phyloP scores from a whole-genome alignment of 441 rosid species.

The Gossypium davidsonii region DNA sequence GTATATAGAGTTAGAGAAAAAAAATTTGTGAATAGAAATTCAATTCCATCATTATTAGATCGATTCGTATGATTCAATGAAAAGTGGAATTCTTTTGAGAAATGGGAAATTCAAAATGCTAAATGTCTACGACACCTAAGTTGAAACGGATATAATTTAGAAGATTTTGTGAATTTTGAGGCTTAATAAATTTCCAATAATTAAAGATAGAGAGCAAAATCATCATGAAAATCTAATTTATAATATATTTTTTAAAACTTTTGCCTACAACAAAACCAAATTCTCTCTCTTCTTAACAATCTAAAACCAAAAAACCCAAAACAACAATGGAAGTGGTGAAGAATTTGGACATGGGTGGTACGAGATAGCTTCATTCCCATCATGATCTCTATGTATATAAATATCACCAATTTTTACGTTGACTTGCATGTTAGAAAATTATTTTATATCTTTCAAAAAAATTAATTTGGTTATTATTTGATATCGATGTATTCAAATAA shows the following conservation, averaged over 20 bases:
- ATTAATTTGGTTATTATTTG: no score
- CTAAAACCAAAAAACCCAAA: not conserved
- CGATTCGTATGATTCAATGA: not conserved
- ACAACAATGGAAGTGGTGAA: conserved; percentile 66
- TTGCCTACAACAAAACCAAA: not conserved
- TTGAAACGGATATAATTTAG: not conserved
- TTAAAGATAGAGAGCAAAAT: no score
- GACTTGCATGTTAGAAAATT: no score
- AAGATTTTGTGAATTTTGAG: no score
- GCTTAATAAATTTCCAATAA: no score
- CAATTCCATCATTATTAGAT: not conserved
- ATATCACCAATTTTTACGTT: no score
- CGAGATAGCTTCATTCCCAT: conserved; percentile 88
- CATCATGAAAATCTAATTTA: no score
- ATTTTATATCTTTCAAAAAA: no score
- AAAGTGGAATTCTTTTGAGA: not conserved
- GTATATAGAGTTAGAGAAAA: not conserved
- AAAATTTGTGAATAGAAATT: not conserved
- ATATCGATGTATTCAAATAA: no score
- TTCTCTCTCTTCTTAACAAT: not conserved
- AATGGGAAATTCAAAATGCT: not conserved
- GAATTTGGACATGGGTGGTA: conserved; percentile 76
- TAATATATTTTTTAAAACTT: no score
- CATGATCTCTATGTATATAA: conserved; percentile 26
- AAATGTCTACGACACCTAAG: not conserved